Evolutionary conservation across 1,139 yeast genomes (phyloP).

Genomic region (Pichia sp.): DNA sequence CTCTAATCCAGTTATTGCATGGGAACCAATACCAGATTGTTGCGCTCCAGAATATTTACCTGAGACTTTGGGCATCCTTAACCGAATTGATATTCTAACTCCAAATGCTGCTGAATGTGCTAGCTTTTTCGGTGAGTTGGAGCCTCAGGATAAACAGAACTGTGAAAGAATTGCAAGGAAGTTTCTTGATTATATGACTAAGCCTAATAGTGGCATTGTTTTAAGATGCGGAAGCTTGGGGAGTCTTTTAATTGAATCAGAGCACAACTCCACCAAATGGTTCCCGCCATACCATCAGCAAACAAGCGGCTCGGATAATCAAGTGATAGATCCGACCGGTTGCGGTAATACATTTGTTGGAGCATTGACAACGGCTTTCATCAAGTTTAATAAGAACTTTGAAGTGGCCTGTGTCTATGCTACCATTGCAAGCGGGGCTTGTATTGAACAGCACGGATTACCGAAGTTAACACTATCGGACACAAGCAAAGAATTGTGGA

Average conservation of each 20-base stretch:
- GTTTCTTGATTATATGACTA: constrained; percentile 40
- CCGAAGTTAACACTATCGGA: constrained; percentile 38
- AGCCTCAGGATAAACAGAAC: constrained; percentile 38
- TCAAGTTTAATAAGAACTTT: constrained; percentile 47
- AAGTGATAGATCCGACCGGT: constrained; percentile 85
- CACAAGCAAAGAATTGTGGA: constrained; percentile 45
- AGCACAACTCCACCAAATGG: constrained; percentile 29
- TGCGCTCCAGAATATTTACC: constrained; percentile 51
- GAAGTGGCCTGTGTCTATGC: constrained; percentile 61
- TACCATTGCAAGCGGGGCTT: constrained; percentile 71
- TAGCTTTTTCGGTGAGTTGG: constrained; percentile 43
- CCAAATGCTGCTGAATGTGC: constrained; percentile 88
- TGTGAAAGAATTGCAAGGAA: constrained; percentile 42
- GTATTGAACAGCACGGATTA: constrained; percentile 73
- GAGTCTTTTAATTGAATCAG: constrained; percentile 37
- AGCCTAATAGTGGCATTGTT: constrained; percentile 42
- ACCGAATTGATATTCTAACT: constrained; percentile 56
- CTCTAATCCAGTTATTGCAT: constrained; percentile 45
- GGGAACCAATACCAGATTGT: constrained; percentile 85
- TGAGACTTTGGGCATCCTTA: constrained; percentile 40
- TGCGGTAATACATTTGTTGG: constrained; percentile 92
- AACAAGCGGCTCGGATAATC: constrained; percentile 27
- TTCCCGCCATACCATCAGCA: constrained; percentile 68
- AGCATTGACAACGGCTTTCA: constrained; percentile 62
- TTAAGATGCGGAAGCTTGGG: constrained; percentile 73